These are phyloP conservation scores for Calonectria henricotiae DNA, from an alignment of 2,329 filamentous ascomycete species.

Conservation along the genomic window DNA sequence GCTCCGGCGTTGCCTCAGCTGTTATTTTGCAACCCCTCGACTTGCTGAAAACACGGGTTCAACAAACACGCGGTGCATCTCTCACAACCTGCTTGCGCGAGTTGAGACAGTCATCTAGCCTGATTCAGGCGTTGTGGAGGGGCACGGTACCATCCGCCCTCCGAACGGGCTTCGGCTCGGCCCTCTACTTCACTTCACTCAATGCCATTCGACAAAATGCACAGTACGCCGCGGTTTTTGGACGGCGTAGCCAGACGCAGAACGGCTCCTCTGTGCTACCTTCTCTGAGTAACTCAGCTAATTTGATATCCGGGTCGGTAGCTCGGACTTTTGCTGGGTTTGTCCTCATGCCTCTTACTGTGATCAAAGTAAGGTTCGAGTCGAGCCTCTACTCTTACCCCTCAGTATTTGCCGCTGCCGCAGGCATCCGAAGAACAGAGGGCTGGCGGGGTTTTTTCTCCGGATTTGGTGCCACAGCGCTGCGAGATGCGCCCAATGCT, in stretches of 20 bases:
- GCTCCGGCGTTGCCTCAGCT: constrained; percentile 89
- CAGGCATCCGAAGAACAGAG: constrained; percentile 81
- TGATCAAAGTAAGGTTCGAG: constrained; percentile 97
- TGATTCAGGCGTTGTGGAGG: constrained; percentile 86
- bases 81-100: constrained; percentile 63
- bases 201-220: constrained; percentile 85
- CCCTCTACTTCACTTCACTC: constrained; percentile 93
- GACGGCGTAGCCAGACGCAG: constrained; percentile 45
- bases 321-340: constrained; percentile 91
- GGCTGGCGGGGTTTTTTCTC: constrained; percentile 91
- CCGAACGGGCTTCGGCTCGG: constrained; percentile 92
- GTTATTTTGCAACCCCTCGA: constrained; percentile 95
- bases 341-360: constrained; percentile 94
- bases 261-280: constrained; percentile 80
- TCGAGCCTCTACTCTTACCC: constrained; percentile 88
- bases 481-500: constrained; percentile 96
- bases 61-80: constrained; percentile 84
- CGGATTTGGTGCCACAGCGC: constrained; percentile 93
- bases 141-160: constrained; percentile 94
- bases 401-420: constrained; percentile 80
- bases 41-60: constrained; percentile 95
- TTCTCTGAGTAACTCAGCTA: constrained; percentile 86
- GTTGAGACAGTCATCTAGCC: constrained; percentile 72
- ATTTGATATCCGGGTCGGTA: constrained; percentile 86
- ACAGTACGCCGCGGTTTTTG: constrained; percentile 49